Evolutionary conservation across 192 early-diverging fungal species (phyloP), one percentile per base, ranked within the genome.

Genomic region (Backusella sp.): DNA sequence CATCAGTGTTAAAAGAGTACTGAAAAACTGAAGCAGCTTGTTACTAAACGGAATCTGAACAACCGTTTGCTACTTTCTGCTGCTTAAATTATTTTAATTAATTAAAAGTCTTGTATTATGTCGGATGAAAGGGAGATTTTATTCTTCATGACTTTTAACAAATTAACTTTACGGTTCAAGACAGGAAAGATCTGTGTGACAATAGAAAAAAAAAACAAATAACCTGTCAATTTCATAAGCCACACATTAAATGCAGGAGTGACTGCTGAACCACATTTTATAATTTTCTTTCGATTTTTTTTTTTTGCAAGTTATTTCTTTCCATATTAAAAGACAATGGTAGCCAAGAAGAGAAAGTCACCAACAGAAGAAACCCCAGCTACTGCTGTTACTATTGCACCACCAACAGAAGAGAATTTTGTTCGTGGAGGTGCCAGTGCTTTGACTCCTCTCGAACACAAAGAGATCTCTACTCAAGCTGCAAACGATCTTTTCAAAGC

Each of bases 371-470:
- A 74, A 26, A 68, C 26, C 19, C 19, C 72, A 30, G 62, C 73
- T 37, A 46, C 73, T 41, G 73, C 73, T 34, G 73, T 67, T 9
- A 68, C 73, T 23, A 81, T 80, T 23, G 78, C 75, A 62, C 68
- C 77, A 14, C 78, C 81, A 26, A 82, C 85, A 23, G 87, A 89
- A 73, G 81, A 87, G 65, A 91, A 94, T 73, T 97, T 97, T 77
- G 95, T 95, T 62, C 91, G 96, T 74, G 96, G 96, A 59, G 96
- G 96, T 41, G 89, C 90, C 1, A 89, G 88, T 36, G 90, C 86
- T 8, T 83, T 96, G 77, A 94, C 96, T 19, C 91, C 96, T 53
- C 87, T 96, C 17, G 96, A 97, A 79, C 87, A 88, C 81, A 88
- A 93, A 41, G 95, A 95, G 77, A 86, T 95, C 46, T 81, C 87